phyloP scores from a whole-genome alignment of 495 filamentous ascomycete genomes.

The Aspergillus cavernicola region DNA sequence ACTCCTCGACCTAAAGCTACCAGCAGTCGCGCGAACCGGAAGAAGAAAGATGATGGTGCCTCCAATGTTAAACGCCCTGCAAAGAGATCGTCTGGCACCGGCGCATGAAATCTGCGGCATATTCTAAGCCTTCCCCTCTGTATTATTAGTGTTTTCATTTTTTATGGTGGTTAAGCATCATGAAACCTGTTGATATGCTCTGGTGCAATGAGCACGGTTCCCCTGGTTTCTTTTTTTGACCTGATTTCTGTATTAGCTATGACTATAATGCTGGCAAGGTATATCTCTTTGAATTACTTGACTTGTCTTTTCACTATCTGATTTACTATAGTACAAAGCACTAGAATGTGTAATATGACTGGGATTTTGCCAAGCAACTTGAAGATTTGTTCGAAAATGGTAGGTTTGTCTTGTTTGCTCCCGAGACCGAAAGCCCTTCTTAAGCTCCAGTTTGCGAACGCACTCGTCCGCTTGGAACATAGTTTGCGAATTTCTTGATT shows the following conservation, averaged over 20 bases:
- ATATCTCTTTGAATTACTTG: too few relatives aligned
- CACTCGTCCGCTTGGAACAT: background rate
- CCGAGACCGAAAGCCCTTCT: conserved; percentile 12
- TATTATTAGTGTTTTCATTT: conserved; percentile 10
- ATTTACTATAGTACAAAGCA: too few relatives aligned
- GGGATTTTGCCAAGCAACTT: too few relatives aligned
- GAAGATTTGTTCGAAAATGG: conserved; percentile 1
- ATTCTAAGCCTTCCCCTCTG: background rate
- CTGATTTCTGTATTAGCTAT: background rate
- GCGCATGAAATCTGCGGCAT: conserved; percentile 12
- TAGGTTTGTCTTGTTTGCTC: conserved; percentile 24
- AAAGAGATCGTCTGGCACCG: conserved; percentile 30
- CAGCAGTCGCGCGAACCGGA: conserved; percentile 56
- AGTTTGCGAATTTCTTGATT: background rate
- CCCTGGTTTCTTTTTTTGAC: background rate
- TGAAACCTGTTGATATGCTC: background rate
- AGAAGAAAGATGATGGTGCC: conserved; percentile 57
- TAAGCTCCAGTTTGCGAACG: conserved; percentile 3
- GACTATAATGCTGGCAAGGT: background rate
- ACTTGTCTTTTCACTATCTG: too few relatives aligned
- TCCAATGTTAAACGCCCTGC: conserved; percentile 28
- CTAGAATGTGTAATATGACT: too few relatives aligned
- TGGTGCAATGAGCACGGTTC: background rate
- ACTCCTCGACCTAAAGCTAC: conserved; percentile 68
- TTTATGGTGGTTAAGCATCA: background rate